Evolutionary conservation across 441 rosid genomes (phyloP).

Genomic region (Flueggea neowawraea): DNA sequence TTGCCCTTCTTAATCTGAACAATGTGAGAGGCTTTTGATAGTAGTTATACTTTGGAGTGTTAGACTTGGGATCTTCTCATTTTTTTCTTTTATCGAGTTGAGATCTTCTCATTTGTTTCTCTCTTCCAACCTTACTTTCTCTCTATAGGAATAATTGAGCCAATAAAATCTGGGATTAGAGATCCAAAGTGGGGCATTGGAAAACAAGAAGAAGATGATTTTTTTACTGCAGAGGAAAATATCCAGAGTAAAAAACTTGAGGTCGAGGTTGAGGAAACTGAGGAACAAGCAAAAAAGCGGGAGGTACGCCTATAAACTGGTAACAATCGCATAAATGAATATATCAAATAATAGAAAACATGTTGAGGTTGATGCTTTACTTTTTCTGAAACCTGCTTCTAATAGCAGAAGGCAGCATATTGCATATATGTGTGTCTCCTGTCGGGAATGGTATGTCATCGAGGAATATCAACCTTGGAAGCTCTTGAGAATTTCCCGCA

Average conservation of each 20-base stretch:
- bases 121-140: background rate
- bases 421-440: slow-evolving; percentile 67
- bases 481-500: slow-evolving; percentile 82
- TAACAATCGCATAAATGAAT: slow-evolving; percentile 14
- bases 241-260: slow-evolving; percentile 81
- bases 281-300: slow-evolving; percentile 82
- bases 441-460: slow-evolving; percentile 66
- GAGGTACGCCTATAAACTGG: slow-evolving; percentile 68
- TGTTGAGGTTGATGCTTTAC: slow-evolving; percentile 47
- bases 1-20: too few species aligned
- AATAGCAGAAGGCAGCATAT: slow-evolving; percentile 84
- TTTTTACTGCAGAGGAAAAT: slow-evolving; percentile 87
- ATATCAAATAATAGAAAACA: slow-evolving; percentile 17
- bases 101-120: too few species aligned
- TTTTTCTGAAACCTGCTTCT: slow-evolving; percentile 45
- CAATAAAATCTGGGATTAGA: slow-evolving; percentile 83
- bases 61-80: too few species aligned
- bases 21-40: too few species aligned
- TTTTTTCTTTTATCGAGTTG: background rate
- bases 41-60: too few species aligned
- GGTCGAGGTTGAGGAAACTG: slow-evolving; percentile 85
- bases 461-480: slow-evolving; percentile 75
- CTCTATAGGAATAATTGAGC: slow-evolving; percentile 62
- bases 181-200: slow-evolving; percentile 85
- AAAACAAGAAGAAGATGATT: slow-evolving; percentile 94